Evolutionary conservation across 805 yeast species (phyloP), one percentile per base, ranked within the genome.

Genomic region (Yamadazyma olivae): DNA sequence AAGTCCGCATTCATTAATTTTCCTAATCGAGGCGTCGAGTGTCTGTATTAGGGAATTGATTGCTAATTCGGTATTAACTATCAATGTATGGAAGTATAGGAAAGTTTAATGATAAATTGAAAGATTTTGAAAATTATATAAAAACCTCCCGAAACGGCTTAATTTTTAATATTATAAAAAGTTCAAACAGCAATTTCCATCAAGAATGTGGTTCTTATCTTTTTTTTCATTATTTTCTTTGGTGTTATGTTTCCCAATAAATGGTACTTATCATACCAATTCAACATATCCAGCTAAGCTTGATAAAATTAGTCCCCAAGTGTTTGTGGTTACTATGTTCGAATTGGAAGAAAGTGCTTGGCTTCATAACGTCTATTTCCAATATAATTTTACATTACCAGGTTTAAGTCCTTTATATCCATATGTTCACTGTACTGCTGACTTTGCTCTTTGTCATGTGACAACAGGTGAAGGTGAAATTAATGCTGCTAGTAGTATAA

Each of bases 391-490:
- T 46, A 66, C 82, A 18, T 52, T 80, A 30, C 85, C 86, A n/a
- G 85, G 86, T 32, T 61, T 80, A 36, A 77, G 83, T 13, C 82
- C 83, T 19, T 44, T 70, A 22, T 79, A 69, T 63, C 82, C 83
- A 22, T 50, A 64, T 15, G 63, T 80, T 33, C 76, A 72, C 61
- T 79, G 85, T 58, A 71, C 70, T 39, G 48, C 61, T 23, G 65
- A 76, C 59, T 44, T 29, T 25, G 72, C 67, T 6, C 54, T 80
- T 19, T 79, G 84, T 64, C 79, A 77, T 50, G 51, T 79, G 36
- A 76, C 82, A 30, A 75, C 81, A n/a, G 86, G 86, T 36, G 85
- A 79, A 59, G 81, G 79, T 44, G 84, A 79, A 53, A 71, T 77
- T 45, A 80, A 80, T 48, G 85, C 85, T 25, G 84, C 85, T 12